Percentiles rank a stretch among this genome's conserved stretches.
Evolutionary conservation across 345 rosid species (phyloP).

Genomic region (Turnera subulata): DNA sequence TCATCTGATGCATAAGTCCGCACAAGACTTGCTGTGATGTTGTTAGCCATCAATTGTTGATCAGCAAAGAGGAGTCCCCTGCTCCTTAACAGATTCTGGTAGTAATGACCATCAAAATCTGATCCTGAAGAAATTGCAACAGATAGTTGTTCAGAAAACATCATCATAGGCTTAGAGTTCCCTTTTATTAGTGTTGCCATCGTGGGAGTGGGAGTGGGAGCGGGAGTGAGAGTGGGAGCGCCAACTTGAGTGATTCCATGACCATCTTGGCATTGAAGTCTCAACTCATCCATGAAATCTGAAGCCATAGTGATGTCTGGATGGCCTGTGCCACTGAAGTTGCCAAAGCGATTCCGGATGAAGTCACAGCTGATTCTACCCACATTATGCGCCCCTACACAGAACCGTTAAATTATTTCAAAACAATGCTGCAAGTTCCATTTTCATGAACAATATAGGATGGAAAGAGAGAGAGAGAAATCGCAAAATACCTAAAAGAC

Average conservation of each 20-base stretch:
- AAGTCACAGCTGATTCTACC: slow-evolving; percentile 46
- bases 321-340: slow-evolving; percentile 37
- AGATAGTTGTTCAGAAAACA: slow-evolving; percentile 10
- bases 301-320: slow-evolving; percentile 35
- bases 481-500: slow-evolving; percentile 35
- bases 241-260: slow-evolving; percentile 5
- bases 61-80: slow-evolving; percentile 47
- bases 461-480: background rate
- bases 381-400: slow-evolving; percentile 42
- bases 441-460: background rate
- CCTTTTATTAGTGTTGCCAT: slow-evolving; percentile 6
- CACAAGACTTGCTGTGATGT: slow-evolving; percentile 34
- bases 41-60: slow-evolving; percentile 48
- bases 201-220: too few relatives aligned
- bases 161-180: slow-evolving; percentile 7
- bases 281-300: slow-evolving; percentile 34
- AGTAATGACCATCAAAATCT: slow-evolving; percentile 38
- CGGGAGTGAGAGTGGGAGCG: slow-evolving; percentile 10
- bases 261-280: slow-evolving; percentile 21
- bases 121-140: slow-evolving; percentile 31
- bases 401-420: background rate
- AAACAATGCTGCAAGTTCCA: too few relatives aligned
- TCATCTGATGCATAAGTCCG: slow-evolving; percentile 30
- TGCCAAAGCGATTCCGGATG: slow-evolving; percentile 31
- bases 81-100: slow-evolving; percentile 34